phyloP scores from a whole-genome alignment of 2,329 filamentous ascomycete species.

The Xylariaceae sp. region DNA sequence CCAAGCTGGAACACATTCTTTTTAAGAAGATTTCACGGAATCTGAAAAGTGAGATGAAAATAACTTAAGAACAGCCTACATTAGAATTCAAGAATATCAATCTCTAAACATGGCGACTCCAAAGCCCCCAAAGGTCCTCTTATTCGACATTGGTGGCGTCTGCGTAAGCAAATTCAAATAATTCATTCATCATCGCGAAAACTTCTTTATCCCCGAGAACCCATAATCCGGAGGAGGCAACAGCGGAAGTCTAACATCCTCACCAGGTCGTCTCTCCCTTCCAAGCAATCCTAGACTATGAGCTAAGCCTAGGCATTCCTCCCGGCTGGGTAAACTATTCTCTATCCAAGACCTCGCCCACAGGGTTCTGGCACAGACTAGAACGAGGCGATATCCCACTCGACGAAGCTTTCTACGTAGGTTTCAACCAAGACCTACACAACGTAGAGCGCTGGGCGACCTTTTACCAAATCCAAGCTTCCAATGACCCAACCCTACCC shows the following conservation, averaged over 20 bases:
- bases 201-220: neutral
- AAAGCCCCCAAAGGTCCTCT: conserved; percentile 62
- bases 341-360: conserved; percentile 70
- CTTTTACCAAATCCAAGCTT: conserved; percentile 49
- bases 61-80: neutral
- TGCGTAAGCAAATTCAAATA: conserved; percentile 62
- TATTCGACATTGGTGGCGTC: conserved; percentile 96
- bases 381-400: conserved; percentile 78
- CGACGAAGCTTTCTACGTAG: conserved; percentile 66
- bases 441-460: conserved; percentile 60
- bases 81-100: neutral
- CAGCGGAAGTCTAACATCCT: neutral
- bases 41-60: neutral
- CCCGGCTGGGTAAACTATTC: conserved; percentile 87
- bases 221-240: no score
- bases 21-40: neutral
- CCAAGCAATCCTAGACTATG: conserved; percentile 88
- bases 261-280: conserved; percentile 80
- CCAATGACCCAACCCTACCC: conserved; percentile 37
- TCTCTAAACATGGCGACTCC: conserved; percentile 35
- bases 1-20: neutral
- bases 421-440: conserved; percentile 70
- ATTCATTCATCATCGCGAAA: neutral
- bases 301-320: conserved; percentile 68
- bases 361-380: conserved; percentile 81